These are phyloP conservation scores for Phytophthora crassamura DNA, from an alignment of 352 stramenopile species.

Conservation along the genomic window DNA sequence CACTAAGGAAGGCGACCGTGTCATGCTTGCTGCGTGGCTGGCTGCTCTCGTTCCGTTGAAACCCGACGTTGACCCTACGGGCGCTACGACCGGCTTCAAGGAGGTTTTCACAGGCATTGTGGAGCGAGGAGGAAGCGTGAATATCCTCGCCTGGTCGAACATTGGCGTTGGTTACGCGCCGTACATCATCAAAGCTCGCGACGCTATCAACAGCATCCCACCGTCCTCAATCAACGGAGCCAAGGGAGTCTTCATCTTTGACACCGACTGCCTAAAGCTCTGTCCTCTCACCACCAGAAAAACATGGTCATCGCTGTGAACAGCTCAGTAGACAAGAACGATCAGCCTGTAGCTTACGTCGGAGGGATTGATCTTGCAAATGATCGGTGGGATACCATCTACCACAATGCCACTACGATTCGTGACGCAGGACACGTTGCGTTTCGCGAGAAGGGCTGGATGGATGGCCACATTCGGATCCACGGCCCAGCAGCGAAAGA, in stretches of 20 bases:
- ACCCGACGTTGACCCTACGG: conserved; percentile 20
- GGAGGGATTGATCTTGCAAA: conserved; percentile 55
- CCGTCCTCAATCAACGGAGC: conserved; percentile 20
- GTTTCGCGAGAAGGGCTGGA: conserved; percentile 54
- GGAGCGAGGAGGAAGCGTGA: conserved; percentile 43
- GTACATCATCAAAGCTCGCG: conserved; percentile 43
- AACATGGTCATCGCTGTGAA: conserved; percentile 35
- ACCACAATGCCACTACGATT: conserved; percentile 49
- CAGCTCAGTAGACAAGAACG: neutral
- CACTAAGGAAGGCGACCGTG: conserved; percentile 28
- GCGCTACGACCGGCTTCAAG: conserved; percentile 34
- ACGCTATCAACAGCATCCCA: conserved; percentile 45
- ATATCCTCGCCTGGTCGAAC: conserved; percentile 59
- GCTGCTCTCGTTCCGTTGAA: conserved; percentile 45
- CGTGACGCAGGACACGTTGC: conserved; percentile 39
- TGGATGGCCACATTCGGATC: conserved; percentile 58
- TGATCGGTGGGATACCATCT: conserved; percentile 63
- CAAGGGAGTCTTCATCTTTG: conserved; percentile 46
- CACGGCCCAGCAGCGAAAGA: too few relatives aligned
- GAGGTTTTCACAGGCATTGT: conserved; percentile 41
- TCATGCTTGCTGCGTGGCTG: conserved; percentile 48
- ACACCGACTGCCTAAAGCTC: conserved; percentile 46
- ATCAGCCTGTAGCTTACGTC: conserved; percentile 47
- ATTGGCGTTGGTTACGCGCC: conserved; percentile 34
- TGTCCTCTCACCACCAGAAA: conserved; percentile 58